Evolutionary conservation across 495 filamentous ascomycete species (phyloP).

Genomic region (Articulospora tetracladia): DNA sequence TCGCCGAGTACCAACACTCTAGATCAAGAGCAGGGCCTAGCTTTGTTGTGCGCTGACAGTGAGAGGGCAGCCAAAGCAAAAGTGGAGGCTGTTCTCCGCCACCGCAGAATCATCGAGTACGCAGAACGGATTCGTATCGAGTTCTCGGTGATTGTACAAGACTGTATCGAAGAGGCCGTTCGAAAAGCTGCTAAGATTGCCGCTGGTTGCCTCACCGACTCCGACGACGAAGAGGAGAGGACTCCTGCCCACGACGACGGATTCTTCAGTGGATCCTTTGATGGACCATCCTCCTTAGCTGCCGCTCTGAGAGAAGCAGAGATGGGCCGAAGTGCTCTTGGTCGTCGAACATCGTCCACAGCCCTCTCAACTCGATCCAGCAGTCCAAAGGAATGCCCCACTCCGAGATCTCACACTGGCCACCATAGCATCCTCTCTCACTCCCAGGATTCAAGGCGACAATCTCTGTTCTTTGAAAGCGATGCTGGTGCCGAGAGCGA

Average conservation of each 20-base stretch:
- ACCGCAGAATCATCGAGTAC: constrained; percentile 92
- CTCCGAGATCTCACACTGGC: constrained; percentile 81
- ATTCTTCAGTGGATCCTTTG: constrained; percentile 50
- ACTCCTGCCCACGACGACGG: constrained; percentile 38
- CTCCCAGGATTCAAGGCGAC: constrained; percentile 59
- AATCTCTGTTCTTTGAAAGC: constrained; percentile 70
- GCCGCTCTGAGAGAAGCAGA: constrained; percentile 47
- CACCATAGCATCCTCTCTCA: constrained; percentile 51
- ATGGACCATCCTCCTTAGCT: constrained; percentile 53
- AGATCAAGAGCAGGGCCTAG: constrained; percentile 92
- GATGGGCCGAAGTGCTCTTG: constrained; percentile 27
- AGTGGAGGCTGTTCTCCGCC: constrained; percentile 86
- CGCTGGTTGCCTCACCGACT: constrained; percentile 79
- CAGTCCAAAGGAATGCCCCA: constrained; percentile 88
- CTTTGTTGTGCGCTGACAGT: constrained; percentile 83
- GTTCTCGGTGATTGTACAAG: constrained; percentile 84
- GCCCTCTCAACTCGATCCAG: constrained; percentile 65
- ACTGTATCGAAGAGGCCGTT: constrained; percentile 90
- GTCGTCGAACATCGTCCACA: constrained; percentile 37
- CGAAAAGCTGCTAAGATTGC: constrained; percentile 86
- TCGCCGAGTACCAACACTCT: constrained; percentile 85
- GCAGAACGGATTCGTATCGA: constrained; percentile 92
- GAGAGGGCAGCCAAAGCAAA: constrained; percentile 78
- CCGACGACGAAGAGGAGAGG: constrained; percentile 46
- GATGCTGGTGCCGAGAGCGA: constrained; percentile 72